phyloP scores from a whole-genome alignment of 2,329 filamentous ascomycete species.

The Didymella pomorum region DNA sequence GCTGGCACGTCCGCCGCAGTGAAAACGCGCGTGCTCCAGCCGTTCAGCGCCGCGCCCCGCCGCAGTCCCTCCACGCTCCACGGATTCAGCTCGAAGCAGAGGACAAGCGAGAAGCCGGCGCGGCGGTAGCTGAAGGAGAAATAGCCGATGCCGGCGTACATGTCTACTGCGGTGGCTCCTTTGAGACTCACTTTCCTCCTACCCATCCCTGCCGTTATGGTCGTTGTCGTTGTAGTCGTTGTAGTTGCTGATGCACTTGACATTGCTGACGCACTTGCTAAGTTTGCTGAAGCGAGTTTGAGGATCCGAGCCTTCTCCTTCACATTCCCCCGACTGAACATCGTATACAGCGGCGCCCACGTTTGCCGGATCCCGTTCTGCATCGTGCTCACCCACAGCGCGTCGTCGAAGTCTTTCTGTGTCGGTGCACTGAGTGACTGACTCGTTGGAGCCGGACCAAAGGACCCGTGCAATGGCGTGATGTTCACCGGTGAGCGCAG shows the following conservation, averaged over 20 bases:
- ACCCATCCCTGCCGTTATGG: too few relatives aligned
- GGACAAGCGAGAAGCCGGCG: slow-evolving; percentile 71
- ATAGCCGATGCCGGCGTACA: slow-evolving; percentile 94
- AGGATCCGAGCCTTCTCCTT: slow-evolving; percentile 85
- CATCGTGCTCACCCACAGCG: slow-evolving; percentile 80
- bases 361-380: slow-evolving; percentile 81
- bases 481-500: slow-evolving; percentile 77
- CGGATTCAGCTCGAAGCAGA: slow-evolving; percentile 87
- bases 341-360: slow-evolving; percentile 90
- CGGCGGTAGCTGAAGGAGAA: slow-evolving; percentile 82
- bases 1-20: not conserved
- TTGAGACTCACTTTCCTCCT: too few relatives aligned
- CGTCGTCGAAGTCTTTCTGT: slow-evolving; percentile 65
- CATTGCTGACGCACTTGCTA: not conserved
- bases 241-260: too few relatives aligned
- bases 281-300: slow-evolving; percentile 47
- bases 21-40: slow-evolving; percentile 41
- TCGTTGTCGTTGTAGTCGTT: too few relatives aligned
- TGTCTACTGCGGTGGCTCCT: slow-evolving; percentile 68
- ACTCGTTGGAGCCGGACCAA: slow-evolving; percentile 62
- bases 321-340: slow-evolving; percentile 93
- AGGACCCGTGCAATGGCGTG: slow-evolving; percentile 75
- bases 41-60: slow-evolving; percentile 52
- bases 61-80: slow-evolving; percentile 58
- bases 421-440: slow-evolving; percentile 35